phyloP scores from a whole-genome alignment of 768 basidiomycete species.

The Termitomyces sp. region DNA sequence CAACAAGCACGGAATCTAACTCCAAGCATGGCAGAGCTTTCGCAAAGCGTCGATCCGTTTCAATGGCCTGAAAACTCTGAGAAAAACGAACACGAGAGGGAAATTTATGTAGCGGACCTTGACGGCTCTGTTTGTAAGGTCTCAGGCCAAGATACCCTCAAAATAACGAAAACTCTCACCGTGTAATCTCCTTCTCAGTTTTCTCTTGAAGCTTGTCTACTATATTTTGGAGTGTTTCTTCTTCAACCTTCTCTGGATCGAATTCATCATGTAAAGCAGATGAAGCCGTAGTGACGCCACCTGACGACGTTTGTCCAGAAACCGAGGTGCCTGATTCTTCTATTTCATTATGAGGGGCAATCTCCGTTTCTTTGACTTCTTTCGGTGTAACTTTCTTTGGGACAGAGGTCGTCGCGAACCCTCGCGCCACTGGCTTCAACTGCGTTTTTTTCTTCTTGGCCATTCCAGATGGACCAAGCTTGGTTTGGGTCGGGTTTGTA shows the following conservation, averaged over 20 bases:
- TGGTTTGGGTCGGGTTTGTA: not conserved
- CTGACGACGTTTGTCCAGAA: not conserved
- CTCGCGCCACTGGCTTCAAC: slow-evolving; percentile 66
- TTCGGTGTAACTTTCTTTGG: slow-evolving; percentile 60
- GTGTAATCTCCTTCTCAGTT: slow-evolving; percentile 77
- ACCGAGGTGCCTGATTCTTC: slow-evolving; percentile 5
- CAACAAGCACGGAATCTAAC: slow-evolving; percentile 50
- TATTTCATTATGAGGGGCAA: slow-evolving; percentile 6
- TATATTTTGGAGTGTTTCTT: slow-evolving; percentile 58
- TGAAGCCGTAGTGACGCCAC: not conserved
- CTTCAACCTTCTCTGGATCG: slow-evolving; percentile 36
- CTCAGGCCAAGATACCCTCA: not conserved
- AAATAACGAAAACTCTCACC: slow-evolving; percentile 32
- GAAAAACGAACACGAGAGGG: not conserved
- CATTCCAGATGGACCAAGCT: slow-evolving; percentile 36
- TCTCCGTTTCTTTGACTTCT: slow-evolving; percentile 19
- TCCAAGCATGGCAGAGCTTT: slow-evolving; percentile 57
- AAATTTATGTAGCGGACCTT: slow-evolving; percentile 23
- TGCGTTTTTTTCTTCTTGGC: slow-evolving; percentile 85
- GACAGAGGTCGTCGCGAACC: slow-evolving; percentile 78
- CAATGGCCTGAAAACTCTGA: slow-evolving; percentile 51
- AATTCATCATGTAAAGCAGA: slow-evolving; percentile 20
- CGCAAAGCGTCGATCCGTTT: slow-evolving; percentile 73
- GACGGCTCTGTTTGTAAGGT: slow-evolving; percentile 21
- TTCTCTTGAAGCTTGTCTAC: slow-evolving; percentile 85